Conservation (phyloP, 148 eudicot species). For the Cornus suecica region DNA sequence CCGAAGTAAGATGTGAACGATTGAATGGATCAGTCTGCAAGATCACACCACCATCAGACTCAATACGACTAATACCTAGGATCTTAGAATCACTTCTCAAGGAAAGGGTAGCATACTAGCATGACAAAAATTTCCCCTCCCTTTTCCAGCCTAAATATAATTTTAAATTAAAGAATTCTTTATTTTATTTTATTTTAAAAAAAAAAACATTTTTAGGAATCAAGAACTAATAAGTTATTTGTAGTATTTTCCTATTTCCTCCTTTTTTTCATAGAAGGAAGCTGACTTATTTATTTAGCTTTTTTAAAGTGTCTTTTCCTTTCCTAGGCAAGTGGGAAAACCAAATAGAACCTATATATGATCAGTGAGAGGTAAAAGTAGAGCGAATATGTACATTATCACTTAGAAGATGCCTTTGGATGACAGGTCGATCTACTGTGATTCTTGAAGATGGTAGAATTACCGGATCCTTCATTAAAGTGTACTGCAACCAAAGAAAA, state of each 20-base stretch:
- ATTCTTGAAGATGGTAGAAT: slow-evolving; percentile 88
- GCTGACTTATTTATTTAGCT: too few relatives aligned
- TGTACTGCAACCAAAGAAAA: slow-evolving; percentile 66
- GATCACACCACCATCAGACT: neutral
- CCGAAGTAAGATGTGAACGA: slow-evolving; percentile 83
- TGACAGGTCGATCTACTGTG: slow-evolving; percentile 81
- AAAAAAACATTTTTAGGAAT: too few relatives aligned
- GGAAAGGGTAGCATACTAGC: too few relatives aligned
- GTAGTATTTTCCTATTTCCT: too few relatives aligned
- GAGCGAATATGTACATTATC: slow-evolving; percentile 24
- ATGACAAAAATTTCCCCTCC: too few relatives aligned
- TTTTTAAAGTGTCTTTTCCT: neutral
- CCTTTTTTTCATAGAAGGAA: too few relatives aligned
- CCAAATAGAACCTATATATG: neutral
- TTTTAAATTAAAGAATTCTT: too few relatives aligned
- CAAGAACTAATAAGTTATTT: too few relatives aligned
- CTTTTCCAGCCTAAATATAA: too few relatives aligned
- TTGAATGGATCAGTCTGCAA: slow-evolving; percentile 95
- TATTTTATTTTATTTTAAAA: too few relatives aligned
- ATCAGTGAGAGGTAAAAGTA: neutral
- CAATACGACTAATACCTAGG: neutral
- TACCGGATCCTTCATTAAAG: slow-evolving; percentile 95
- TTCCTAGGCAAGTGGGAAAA: neutral
- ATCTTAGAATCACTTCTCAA: too few relatives aligned
- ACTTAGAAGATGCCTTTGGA: slow-evolving; percentile 96